Evolutionary conservation across 495 filamentous ascomycete species (phyloP).

Genomic region (Margaritispora aquatica): DNA sequence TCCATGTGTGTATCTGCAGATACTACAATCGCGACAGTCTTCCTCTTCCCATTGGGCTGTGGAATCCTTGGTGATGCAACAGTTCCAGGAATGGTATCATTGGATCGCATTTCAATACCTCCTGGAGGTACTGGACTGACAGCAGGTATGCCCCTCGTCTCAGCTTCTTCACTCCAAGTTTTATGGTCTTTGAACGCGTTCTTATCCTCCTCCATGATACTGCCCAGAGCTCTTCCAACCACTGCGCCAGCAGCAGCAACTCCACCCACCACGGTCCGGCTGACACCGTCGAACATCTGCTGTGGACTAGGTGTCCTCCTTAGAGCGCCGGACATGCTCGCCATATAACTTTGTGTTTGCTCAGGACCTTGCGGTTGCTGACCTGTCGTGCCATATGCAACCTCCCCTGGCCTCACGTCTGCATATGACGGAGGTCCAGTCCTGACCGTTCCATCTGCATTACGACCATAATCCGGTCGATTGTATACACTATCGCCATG

Average conservation of each 20-base stretch:
- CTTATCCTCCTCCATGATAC: constrained; percentile 79
- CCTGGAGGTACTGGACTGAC: constrained; percentile 11
- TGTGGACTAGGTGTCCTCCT: constrained; percentile 85
- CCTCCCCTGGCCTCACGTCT: constrained; percentile 30
- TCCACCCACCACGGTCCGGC: constrained; percentile 67
- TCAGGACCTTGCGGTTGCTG: constrained; percentile 34
- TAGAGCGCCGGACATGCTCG: constrained; percentile 75
- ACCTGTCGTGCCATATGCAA: constrained; percentile 28
- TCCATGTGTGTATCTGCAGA: constrained; percentile 62
- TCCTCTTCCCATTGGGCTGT: constrained; percentile 43
- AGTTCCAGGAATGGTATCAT: constrained; percentile 8
- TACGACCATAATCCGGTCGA: constrained; percentile 39
- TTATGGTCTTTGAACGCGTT: constrained; percentile 75
- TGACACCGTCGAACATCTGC: constrained; percentile 75
- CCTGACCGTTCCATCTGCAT: constrained; percentile 31
- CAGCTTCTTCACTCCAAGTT: constrained; percentile 78
- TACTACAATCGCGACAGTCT: constrained; percentile 78
- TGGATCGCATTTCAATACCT: constrained; percentile 22
- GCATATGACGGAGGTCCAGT: constrained; percentile 33
- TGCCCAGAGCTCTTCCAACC: constrained; percentile 70
- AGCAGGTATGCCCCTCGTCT: constrained; percentile 22
- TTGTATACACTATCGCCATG: constrained; percentile 17
- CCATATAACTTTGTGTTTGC: constrained; percentile 54
- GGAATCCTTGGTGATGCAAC: constrained; percentile 22
- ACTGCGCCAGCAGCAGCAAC: constrained; percentile 78